phyloP scores from a whole-genome alignment of 176 grass and related monocot genomes.

The Echinochloa phyllopogon region DNA sequence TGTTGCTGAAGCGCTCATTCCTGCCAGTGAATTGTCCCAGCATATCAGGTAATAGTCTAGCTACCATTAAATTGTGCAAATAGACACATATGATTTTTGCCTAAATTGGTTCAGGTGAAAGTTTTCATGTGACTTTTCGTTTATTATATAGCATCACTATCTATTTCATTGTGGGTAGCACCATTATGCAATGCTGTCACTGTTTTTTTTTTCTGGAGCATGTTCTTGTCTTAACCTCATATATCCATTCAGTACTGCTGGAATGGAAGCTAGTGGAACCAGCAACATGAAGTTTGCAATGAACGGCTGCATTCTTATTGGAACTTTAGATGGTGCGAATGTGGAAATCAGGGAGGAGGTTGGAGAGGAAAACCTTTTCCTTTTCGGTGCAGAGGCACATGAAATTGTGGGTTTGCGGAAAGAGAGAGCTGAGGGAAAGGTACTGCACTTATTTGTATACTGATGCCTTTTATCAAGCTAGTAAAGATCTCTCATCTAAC shows the following conservation, averaged over 20 bases:
- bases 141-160: conserved; percentile 35
- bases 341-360: conserved; percentile 99
- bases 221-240: conserved; percentile 34
- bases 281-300: conserved; percentile 99
- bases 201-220: conserved; percentile 17
- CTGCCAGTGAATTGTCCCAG: conserved; percentile 96
- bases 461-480: not conserved
- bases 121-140: conserved; percentile 25
- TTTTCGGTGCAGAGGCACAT: conserved; percentile 92
- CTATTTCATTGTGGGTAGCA: not conserved
- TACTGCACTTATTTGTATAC: conserved; percentile 44
- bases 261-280: conserved; percentile 99
- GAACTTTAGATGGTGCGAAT: conserved; percentile 97
- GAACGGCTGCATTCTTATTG: conserved; percentile 94
- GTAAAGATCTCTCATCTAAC: conserved; percentile 21
- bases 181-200: conserved; percentile 15
- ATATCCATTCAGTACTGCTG: conserved; percentile 78
- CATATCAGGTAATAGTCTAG: conserved; percentile 83
- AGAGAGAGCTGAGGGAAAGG: conserved; percentile 94
- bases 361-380: conserved; percentile 97
- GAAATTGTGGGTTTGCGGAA: conserved; percentile 86
- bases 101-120: not conserved
- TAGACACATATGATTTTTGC: not conserved
- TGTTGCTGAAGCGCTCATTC: conserved; percentile 89
- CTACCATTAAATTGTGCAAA: conserved; percentile 13